Evolutionary conservation across 2,329 filamentous ascomycete genomes (phyloP).

Genomic region (Neoascochyta sp.): DNA sequence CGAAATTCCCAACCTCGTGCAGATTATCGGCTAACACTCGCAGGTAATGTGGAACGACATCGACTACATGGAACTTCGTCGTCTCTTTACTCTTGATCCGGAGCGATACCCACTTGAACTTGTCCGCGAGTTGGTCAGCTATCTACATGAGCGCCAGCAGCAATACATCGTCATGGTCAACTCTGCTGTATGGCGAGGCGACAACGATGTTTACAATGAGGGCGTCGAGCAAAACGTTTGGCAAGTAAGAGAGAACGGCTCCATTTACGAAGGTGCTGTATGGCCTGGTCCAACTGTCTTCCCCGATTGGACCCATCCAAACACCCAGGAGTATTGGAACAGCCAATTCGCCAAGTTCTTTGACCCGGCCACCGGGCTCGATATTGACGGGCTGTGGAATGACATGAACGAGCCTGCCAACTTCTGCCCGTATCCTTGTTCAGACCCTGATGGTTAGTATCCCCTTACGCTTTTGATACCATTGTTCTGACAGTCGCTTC

Average conservation of each 20-base stretch:
- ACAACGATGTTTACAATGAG: slow-evolving; percentile 57
- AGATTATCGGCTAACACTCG: neutral
- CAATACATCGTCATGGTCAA: slow-evolving; percentile 79
- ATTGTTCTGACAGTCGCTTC: slow-evolving; percentile 1
- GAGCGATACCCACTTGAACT: slow-evolving; percentile 58
- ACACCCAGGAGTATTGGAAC: slow-evolving; percentile 65
- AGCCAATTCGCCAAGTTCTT: slow-evolving; percentile 67
- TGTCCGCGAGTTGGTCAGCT: slow-evolving; percentile 62
- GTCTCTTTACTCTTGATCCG: slow-evolving; percentile 63
- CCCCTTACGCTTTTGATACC: too few relatives aligned
- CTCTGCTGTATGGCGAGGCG: slow-evolving; percentile 52
- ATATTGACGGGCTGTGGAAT: slow-evolving; percentile 69
- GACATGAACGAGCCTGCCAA: slow-evolving; percentile 40
- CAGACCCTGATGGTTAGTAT: slow-evolving; percentile 30
- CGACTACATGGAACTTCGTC: slow-evolving; percentile 62
- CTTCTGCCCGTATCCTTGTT: slow-evolving; percentile 47
- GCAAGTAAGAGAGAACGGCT: slow-evolving; percentile 53
- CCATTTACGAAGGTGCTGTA: slow-evolving; percentile 61
- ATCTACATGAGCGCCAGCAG: slow-evolving; percentile 64
- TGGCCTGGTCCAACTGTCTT: slow-evolving; percentile 73
- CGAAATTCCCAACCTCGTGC: neutral
- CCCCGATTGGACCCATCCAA: slow-evolving; percentile 71
- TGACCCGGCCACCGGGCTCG: slow-evolving; percentile 58
- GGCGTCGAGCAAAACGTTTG: slow-evolving; percentile 57
- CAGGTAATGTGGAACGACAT: slow-evolving; percentile 73